Conservation (phyloP, 306 rosid genomes). For the Hylodesmum podocarpum region DNA sequence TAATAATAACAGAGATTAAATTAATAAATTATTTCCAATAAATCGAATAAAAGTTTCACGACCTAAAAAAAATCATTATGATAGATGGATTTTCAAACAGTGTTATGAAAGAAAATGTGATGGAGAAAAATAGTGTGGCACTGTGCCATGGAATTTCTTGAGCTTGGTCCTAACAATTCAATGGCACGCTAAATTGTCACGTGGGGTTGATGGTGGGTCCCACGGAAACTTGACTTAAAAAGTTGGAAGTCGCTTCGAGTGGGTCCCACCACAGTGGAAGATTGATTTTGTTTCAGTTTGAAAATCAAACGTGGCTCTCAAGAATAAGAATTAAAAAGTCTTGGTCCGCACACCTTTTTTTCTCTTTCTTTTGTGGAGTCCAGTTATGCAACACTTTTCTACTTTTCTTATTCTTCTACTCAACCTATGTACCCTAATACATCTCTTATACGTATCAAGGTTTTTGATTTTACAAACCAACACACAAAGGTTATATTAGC, state of each 20-base stretch:
- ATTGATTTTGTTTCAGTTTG: background rate
- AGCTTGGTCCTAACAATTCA: background rate
- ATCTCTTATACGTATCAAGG: background rate
- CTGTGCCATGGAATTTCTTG: background rate
- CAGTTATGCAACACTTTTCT: conserved; percentile 34
- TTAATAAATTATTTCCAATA: too few species aligned
- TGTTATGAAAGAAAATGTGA: background rate
- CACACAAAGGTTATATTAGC: background rate
- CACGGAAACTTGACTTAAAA: background rate
- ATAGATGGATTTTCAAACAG: too few species aligned
- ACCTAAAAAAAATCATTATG: too few species aligned
- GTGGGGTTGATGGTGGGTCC: background rate
- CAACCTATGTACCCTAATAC: background rate
- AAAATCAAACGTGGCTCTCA: conserved; percentile 23
- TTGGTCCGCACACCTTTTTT: background rate
- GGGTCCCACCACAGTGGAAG: background rate
- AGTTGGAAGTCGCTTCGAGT: background rate
- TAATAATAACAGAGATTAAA: too few species aligned
- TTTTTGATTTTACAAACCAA: too few species aligned
- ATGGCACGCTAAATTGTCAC: background rate
- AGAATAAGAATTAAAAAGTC: background rate
- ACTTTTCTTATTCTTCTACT: background rate
- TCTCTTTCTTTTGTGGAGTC: conserved; percentile 33
- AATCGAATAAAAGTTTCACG: too few species aligned
- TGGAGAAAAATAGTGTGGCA: background rate